These are phyloP conservation scores for Beta corolliflora DNA, from an alignment of 179 eudicot genomes.

Conservation along the genomic window DNA sequence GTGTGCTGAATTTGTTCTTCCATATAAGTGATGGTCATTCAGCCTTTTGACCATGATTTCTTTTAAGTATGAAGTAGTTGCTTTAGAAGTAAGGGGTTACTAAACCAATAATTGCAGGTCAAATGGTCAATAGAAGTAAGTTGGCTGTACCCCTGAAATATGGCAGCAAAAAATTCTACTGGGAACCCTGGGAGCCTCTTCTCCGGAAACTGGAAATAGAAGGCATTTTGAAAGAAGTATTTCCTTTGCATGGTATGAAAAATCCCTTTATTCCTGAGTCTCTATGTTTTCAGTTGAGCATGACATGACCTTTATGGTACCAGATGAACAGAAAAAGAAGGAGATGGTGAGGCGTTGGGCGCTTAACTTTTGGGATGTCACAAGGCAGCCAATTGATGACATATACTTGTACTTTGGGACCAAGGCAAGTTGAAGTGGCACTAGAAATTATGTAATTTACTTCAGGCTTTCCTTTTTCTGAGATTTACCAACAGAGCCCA, in stretches of 20 bases:
- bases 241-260: slow-evolving; percentile 83
- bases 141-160: slow-evolving; percentile 39
- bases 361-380: slow-evolving; percentile 71
- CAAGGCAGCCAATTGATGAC: slow-evolving; percentile 85
- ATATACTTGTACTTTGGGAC: slow-evolving; percentile 80
- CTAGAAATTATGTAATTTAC: slow-evolving; percentile 12
- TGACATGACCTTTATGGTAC: slow-evolving; percentile 24
- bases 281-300: slow-evolving; percentile 10
- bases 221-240: slow-evolving; percentile 71
- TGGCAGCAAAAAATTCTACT: slow-evolving; percentile 46
- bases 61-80: background rate
- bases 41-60: background rate
- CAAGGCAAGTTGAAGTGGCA: slow-evolving; percentile 48
- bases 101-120: slow-evolving; percentile 33
- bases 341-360: slow-evolving; percentile 82
- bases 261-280: slow-evolving; percentile 1
- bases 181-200: slow-evolving; percentile 78
- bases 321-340: slow-evolving; percentile 84
- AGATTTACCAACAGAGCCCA: slow-evolving; percentile 5
- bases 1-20: background rate
- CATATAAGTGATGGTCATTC: background rate
- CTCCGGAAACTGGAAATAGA: slow-evolving; percentile 52
- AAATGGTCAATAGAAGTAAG: slow-evolving; percentile 69
- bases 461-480: background rate
- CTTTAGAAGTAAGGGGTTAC: background rate